Evolutionary conservation across 1,284 basidiomycete genomes (phyloP).

Genomic region (Cryptococcus deneoformans): DNA sequence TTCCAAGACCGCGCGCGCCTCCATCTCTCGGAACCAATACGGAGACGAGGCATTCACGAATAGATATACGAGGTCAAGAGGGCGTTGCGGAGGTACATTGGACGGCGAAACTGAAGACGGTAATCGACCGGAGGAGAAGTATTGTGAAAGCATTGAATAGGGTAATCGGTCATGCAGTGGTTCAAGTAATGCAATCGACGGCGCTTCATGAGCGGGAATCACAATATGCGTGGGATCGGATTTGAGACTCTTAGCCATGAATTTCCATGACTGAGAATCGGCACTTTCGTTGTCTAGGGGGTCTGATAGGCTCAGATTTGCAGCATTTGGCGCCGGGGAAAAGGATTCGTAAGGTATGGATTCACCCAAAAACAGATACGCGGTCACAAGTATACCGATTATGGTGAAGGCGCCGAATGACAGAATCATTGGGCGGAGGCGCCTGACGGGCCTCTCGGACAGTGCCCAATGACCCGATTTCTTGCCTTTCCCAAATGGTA

Average conservation of each 20-base stretch:
- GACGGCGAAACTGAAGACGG: not conserved
- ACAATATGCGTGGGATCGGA: slow-evolving; percentile 15
- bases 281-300: not conserved
- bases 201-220: slow-evolving; percentile 6
- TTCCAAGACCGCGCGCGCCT: slow-evolving; percentile 19
- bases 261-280: slow-evolving; percentile 2
- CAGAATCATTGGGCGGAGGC: not conserved
- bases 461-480: not conserved
- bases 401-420: not conserved
- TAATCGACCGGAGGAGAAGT: slow-evolving; percentile 14
- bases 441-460: not conserved
- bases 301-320: not conserved
- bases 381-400: not conserved
- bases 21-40: slow-evolving; percentile 23
- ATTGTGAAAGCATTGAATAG: slow-evolving; percentile 12
- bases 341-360: not conserved
- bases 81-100: slow-evolving; percentile 2
- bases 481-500: not conserved
- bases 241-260: not conserved
- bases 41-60: slow-evolving; percentile 38
- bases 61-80: slow-evolving; percentile 38
- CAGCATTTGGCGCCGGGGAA: not conserved
- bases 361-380: not conserved
- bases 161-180: slow-evolving; percentile 15
- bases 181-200: slow-evolving; percentile 4